Conservation (phyloP, 441 rosid genomes). For the Aleurites moluccanus region DNA sequence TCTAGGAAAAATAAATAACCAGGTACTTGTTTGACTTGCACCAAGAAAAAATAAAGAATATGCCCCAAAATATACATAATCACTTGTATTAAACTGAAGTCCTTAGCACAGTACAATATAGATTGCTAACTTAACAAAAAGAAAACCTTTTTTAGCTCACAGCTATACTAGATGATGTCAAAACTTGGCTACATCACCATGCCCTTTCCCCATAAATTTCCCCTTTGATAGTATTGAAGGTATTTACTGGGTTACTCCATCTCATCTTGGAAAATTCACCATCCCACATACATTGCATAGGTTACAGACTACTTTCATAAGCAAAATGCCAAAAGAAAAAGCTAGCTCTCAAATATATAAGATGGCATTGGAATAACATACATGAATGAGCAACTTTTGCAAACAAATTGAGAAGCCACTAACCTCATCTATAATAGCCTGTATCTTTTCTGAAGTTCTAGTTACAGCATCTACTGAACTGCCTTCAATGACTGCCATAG, state of each 20-base stretch:
- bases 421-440: slow-evolving; percentile 64
- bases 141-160: background rate
- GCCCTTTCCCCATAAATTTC: background rate
- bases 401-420: slow-evolving; percentile 21
- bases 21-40: background rate
- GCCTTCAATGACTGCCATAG: slow-evolving; percentile 70
- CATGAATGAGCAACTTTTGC: background rate
- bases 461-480: slow-evolving; percentile 52
- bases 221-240: background rate
- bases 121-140: slow-evolving; percentile 5
- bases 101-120: too few species aligned
- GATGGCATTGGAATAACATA: background rate
- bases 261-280: background rate
- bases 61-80: background rate
- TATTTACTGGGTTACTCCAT: background rate
- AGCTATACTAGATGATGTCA: background rate
- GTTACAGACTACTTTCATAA: slow-evolving; percentile 1
- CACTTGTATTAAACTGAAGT: slow-evolving; percentile 3
- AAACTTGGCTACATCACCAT: background rate
- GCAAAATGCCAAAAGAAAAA: slow-evolving; percentile 7
- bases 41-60: background rate
- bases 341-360: background rate
- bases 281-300: background rate
- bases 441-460: slow-evolving; percentile 67
- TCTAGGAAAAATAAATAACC: slow-evolving; percentile 2